Percentiles rank a stretch among this genome's conserved stretches.
Conservation (phyloP, 169 alveolate genomes). For the Neospora caninum region DNA sequence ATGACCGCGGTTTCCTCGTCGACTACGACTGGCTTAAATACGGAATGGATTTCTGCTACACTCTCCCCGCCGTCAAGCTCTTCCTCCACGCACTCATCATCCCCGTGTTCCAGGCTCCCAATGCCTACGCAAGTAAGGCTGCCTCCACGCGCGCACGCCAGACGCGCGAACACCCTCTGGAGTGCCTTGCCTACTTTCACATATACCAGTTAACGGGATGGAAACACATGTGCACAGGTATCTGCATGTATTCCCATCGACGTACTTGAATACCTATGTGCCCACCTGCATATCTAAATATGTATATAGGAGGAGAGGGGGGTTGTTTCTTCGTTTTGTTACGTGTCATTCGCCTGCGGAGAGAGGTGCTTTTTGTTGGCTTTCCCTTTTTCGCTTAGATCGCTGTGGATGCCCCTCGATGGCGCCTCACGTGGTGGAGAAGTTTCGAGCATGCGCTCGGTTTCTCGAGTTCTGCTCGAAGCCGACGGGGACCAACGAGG, state of each 20-base stretch:
- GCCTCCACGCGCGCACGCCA: too few species aligned
- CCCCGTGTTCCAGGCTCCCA: slow-evolving; percentile 24
- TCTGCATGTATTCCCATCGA: too few species aligned
- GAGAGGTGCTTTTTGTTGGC: not conserved
- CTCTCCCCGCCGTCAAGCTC: slow-evolving; percentile 26
- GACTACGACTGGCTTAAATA: slow-evolving; percentile 13
- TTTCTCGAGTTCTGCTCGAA: not conserved
- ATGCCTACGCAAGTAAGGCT: not conserved
- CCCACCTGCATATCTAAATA: too few species aligned
- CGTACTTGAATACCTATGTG: too few species aligned
- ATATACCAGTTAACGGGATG: too few species aligned
- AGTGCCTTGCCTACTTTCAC: too few species aligned
- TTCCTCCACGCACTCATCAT: not conserved
- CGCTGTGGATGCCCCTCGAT: not conserved
- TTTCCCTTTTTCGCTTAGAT: not conserved
- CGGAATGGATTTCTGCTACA: slow-evolving; percentile 46
- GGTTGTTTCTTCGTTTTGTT: too few species aligned
- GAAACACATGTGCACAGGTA: too few species aligned
- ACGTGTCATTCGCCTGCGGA: too few species aligned
- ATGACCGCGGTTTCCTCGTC: slow-evolving; percentile 15
- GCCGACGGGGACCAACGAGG: not conserved
- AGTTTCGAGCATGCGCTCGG: not conserved
- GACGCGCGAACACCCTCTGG: too few species aligned
- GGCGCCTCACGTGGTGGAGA: slow-evolving; percentile 4
- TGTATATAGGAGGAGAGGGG: too few species aligned